Base-by-base conservation (phyloP, 768 basidiomycete genomes). In the Dendrothele bispora region DNA sequence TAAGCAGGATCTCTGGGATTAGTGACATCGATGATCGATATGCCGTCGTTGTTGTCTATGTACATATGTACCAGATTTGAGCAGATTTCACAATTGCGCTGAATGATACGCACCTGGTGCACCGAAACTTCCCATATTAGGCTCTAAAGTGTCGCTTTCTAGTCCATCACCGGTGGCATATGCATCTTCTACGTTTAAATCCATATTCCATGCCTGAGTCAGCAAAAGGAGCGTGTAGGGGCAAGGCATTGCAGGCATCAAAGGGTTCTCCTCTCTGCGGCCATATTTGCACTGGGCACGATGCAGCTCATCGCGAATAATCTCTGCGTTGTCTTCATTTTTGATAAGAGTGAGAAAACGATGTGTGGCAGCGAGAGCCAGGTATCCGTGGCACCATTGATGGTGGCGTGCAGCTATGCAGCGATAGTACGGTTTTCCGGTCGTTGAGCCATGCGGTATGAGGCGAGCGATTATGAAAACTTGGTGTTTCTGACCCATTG, bases 401-500 rank as follows among this genome's bases (percentile, higher is more conserved):
- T 72, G 61, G 48, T 74, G 70, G 7, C 62, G 57, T 5, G 66
- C 73, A 7, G 60, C 69, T n/a, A 75, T 51, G 39, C 72, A 75
- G 21, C 68, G 70, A 57, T 73, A 71, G 36, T 60, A 51, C n/a
- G 62, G 29, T 48, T 51, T 36, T 14, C 42, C 18, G 27, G 46
- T 27, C 4, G 50, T 49, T 5, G 43, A 42, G n/a, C 58, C 55
- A 22, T 59, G 56, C 11, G 63, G 55, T 26, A 50, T 47, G 26
- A 73, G 55, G 10, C 61, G 62, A 15, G 71, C 71, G 39, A 75
- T 67, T 39, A 72, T 45, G 48, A 65, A 75, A 15, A 59, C 60
- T 53, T 74, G 72, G 55, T 73, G 71, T 54, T 71, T 57, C 50
- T 70, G 67, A 20, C 72, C 71, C 70, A 73, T 71, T n/a, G n/a